Conservation (phyloP, 495 filamentous ascomycete species). For the Penicillium turbatum region DNA sequence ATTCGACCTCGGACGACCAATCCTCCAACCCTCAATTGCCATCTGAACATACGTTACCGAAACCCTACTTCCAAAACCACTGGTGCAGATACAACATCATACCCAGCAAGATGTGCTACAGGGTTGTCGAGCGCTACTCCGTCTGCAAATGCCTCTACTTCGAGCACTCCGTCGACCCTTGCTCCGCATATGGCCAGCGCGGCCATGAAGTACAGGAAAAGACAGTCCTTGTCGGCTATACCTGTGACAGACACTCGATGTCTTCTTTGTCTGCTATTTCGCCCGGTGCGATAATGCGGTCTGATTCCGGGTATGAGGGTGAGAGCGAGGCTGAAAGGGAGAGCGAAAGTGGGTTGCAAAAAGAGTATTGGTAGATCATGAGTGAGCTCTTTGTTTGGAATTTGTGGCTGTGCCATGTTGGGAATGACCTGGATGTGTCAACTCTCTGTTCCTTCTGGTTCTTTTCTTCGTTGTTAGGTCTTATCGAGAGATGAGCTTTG, state of each 20-base stretch:
- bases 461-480: no score
- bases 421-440: neutral
- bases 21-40: neutral
- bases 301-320: conserved; percentile 49
- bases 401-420: neutral
- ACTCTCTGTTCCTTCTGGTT: neutral
- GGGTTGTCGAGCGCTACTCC: conserved; percentile 70
- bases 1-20: neutral
- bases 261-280: conserved; percentile 2
- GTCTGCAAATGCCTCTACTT: conserved; percentile 81
- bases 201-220: conserved; percentile 70
- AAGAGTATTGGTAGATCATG: neutral
- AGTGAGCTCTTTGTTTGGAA: neutral
- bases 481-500: no score
- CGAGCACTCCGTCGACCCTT: conserved; percentile 72
- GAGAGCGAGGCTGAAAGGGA: neutral
- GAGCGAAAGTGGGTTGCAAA: neutral
- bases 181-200: conserved; percentile 62
- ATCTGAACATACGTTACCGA: neutral
- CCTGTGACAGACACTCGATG: conserved; percentile 61
- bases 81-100: no score
- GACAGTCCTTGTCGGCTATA: conserved; percentile 74
- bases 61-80: no score
- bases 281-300: conserved; percentile 26
- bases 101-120: conserved; percentile 62